Base-by-base conservation (phyloP, 768 basidiomycete species). In the Boletus rubroflammeus region DNA sequence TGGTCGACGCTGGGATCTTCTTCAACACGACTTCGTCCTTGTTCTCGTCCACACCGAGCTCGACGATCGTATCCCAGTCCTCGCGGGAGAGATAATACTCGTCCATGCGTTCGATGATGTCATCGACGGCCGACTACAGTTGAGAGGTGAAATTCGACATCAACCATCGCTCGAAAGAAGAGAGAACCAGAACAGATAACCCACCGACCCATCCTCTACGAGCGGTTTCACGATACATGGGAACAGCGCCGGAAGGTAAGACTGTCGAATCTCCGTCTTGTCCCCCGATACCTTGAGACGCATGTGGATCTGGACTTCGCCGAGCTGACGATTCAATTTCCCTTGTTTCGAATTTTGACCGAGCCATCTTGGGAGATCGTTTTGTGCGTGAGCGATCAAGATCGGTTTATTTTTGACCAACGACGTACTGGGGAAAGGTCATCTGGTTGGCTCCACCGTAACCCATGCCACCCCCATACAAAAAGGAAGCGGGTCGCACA, bases 31-130 rank as follows among this genome's bases (percentile, higher is more conserved):
- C 6, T 0, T 88, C 89, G 46, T 91, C 90, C 54, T 81, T 82
- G 65, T 85, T 80, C 6, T 87, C 79, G 53, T 84, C 97, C 8
- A 99, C 81, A 1, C 96, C 97, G 9, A 99, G 80, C 67, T 98
- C 96, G 50, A 98, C 82, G 49, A 98, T 78, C 10, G 93, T 86
- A 63, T 99, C 97, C 96, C 95, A 98, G 64, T 98, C 96, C 28
- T 98, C 97, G 59, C 88, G 90, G 3, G 86, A 85, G 31, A 99
- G 72, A 70, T 84, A 98, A 68, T 99, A 99, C 44, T 89, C 87
- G 68, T 98, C 97, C 94, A 99, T 96, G 6, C 75, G 74, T 25
- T 82, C 78, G 53, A 99, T 97, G 34, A 94, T 83, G 9, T 88
- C 84, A 2, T 88, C 85, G 6, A 98, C 81, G 0, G 83, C 88